Conservation (phyloP, 441 rosid genomes). For the Erodium moschatum region DNA sequence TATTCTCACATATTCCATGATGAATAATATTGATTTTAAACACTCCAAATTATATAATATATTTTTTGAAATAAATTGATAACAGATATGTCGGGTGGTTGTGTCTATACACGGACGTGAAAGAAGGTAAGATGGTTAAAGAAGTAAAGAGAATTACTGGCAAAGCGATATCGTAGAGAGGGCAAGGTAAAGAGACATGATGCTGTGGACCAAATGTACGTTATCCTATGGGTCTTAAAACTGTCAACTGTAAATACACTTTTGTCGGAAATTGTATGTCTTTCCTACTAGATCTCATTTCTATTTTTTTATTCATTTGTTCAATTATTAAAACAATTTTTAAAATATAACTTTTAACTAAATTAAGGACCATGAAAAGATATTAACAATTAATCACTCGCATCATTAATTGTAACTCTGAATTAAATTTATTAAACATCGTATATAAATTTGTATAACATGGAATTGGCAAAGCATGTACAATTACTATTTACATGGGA, state of each 20-base stretch:
- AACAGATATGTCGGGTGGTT: not conserved
- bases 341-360: no score
- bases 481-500: not conserved
- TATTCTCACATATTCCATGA: no score
- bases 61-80: not conserved
- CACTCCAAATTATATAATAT: no score
- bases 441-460: no score
- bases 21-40: no score
- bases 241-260: not conserved
- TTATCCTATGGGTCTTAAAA: not conserved
- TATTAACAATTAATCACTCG: not conserved
- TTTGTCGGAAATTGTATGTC: constrained; percentile 7
- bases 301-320: not conserved
- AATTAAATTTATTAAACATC: no score
- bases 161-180: constrained; percentile 7
- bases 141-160: not conserved
- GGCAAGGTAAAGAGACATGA: not conserved
- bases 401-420: not conserved
- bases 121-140: constrained; percentile 5
- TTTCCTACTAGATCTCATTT: constrained; percentile 1
- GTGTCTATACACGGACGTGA: not conserved
- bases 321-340: not conserved
- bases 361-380: not conserved
- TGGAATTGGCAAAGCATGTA: no score
- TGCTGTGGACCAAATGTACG: no score